These are phyloP conservation scores for Trametes elegans DNA, from an alignment of 768 basidiomycete species.

Conservation along the genomic window DNA sequence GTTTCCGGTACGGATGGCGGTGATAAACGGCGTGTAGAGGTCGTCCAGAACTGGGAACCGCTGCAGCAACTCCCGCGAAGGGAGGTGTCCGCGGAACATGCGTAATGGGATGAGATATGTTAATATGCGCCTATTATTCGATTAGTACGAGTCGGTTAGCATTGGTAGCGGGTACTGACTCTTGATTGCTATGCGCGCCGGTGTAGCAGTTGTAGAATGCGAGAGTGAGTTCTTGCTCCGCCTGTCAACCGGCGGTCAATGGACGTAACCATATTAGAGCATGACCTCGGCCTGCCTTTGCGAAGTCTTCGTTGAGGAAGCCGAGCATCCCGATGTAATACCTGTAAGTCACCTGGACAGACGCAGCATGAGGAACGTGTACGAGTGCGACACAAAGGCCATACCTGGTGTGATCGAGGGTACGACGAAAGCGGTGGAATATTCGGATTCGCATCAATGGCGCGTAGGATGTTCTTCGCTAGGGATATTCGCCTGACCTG, in stretches of 20 bases:
- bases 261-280: neutral
- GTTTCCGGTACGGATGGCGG: slow-evolving; percentile 75
- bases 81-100: slow-evolving; percentile 84
- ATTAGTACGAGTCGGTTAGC: slow-evolving; percentile 7
- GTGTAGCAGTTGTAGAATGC: slow-evolving; percentile 84
- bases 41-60: slow-evolving; percentile 71
- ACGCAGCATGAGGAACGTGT: slow-evolving; percentile 7
- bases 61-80: slow-evolving; percentile 64
- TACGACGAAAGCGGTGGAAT: slow-evolving; percentile 75
- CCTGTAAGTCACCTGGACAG: slow-evolving; percentile 78
- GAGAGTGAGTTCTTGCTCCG: slow-evolving; percentile 82
- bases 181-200: slow-evolving; percentile 70
- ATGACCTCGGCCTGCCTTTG: slow-evolving; percentile 50
- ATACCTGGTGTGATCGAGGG: slow-evolving; percentile 84
- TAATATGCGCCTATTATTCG: slow-evolving; percentile 68
- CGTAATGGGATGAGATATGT: slow-evolving; percentile 89
- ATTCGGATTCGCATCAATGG: slow-evolving; percentile 81
- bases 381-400: neutral
- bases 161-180: slow-evolving; percentile 49
- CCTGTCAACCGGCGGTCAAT: slow-evolving; percentile 40
- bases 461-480: slow-evolving; percentile 88
- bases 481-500: slow-evolving; percentile 91
- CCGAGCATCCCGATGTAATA: slow-evolving; percentile 95
- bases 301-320: slow-evolving; percentile 91
- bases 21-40: slow-evolving; percentile 78